Conservation (phyloP, 352 stramenopile genomes). For the Globisporangium canariense region DNA sequence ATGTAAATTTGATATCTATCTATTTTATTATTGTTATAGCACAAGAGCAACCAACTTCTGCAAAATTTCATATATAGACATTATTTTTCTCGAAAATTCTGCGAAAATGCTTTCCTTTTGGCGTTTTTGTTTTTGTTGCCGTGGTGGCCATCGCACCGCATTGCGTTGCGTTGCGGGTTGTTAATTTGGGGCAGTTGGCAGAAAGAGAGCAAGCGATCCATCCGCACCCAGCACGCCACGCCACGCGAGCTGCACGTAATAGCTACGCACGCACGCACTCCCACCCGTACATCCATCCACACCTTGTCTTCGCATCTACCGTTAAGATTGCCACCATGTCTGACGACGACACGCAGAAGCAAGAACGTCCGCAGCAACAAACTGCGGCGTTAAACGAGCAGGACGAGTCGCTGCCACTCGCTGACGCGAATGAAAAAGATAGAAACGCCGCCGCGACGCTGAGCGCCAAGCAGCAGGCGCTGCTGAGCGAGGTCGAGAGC, state of each 20-base stretch:
- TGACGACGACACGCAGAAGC: background rate
- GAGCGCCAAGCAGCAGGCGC: conserved; percentile 7
- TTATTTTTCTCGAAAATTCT: too few relatives aligned
- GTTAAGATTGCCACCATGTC: background rate
- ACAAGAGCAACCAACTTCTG: too few relatives aligned
- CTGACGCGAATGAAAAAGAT: conserved; percentile 1
- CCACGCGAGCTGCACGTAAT: too few relatives aligned
- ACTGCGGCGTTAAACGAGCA: background rate
- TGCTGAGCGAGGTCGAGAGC: conserved; percentile 20
- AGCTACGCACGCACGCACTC: too few relatives aligned
- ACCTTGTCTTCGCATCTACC: too few relatives aligned
- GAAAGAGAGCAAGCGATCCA: background rate
- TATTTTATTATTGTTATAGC: too few relatives aligned
- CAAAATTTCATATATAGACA: too few relatives aligned
- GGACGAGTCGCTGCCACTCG: background rate
- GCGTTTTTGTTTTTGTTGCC: too few relatives aligned
- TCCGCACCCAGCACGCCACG: background rate
- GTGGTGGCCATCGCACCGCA: too few relatives aligned
- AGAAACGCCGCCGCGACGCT: background rate
- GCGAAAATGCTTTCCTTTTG: too few relatives aligned
- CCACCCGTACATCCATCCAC: too few relatives aligned
- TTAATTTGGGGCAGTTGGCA: background rate
- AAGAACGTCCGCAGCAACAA: background rate
- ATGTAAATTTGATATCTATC: too few relatives aligned
- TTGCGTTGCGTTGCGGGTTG: background rate